Base-by-base conservation (phyloP, 371 early-diverging fungal genomes). In the Homolaphlyctis polyrhiza region DNA sequence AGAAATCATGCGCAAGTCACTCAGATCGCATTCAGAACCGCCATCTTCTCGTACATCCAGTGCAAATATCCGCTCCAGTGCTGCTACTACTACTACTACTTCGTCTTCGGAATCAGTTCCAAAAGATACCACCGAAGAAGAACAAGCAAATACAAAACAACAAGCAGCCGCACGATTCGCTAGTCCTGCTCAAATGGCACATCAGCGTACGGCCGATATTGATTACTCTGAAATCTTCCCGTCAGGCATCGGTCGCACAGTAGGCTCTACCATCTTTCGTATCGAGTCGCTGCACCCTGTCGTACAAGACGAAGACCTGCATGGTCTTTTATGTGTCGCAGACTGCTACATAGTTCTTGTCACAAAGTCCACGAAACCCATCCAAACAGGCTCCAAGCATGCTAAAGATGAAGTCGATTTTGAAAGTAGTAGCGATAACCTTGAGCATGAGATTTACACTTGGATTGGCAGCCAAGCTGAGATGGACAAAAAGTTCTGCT, bases 401-500 rank as follows among this genome's bases (percentile, higher is more conserved):
- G 43, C 43, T 4, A 63, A 55, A n/a, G 55, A 58, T 35, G 67
- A 69, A 25, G 60, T 43, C 30, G 59, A 60, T 6, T 25, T 50
- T 14, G 59, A 64, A 21, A 51, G 62, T 57, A n/a, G 32, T 49
- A 54, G 45, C 32, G 57, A 57, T 16, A 32, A 59, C 35, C 33
- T 63, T 27, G 27, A 48, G 16, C 73, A 76, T 54, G 27, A 62
- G 18, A 67, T 80, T 27, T 76, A 43, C 50, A 76, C 73, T 1
- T 80, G 76, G 75, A 76, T 80, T 57, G 81, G 81, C 16, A 35
- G 35, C 8, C 49, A 63, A n/a, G 71, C 81, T 25, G 78, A 80
- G 60, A 59, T 72, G 43, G 81, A 80, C 63, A 80, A 80, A 59
- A 66, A 73, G 32, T 80, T 80, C 54, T 80, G 81, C 60, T 55